These are phyloP conservation scores for Microbotryum saponariae DNA, from an alignment of 1,284 basidiomycete species.

Conservation along the genomic window DNA sequence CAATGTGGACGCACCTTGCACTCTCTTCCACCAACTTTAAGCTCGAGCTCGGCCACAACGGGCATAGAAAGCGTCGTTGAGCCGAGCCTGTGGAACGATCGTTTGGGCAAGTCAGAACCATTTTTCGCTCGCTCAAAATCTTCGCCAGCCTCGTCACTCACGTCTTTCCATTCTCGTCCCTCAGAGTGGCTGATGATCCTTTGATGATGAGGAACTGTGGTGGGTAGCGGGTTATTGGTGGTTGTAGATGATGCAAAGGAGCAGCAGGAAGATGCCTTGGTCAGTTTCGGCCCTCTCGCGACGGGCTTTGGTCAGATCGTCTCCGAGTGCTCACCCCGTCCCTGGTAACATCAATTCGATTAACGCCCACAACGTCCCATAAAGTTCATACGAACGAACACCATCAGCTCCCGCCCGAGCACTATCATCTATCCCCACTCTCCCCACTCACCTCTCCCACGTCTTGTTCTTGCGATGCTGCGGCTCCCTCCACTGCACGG, in stretches of 20 bases:
- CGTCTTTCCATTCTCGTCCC: constrained; percentile 58
- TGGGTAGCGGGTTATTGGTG: constrained; percentile 37
- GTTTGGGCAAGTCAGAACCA: background rate
- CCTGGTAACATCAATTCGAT: constrained; percentile 30
- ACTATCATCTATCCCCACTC: too few species aligned
- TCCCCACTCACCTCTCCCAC: constrained; percentile 58
- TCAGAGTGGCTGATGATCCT: constrained; percentile 47
- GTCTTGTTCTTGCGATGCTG: constrained; percentile 75
- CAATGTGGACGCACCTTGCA: background rate
- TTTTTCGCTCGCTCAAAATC: too few species aligned
- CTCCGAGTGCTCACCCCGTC: constrained; percentile 35
- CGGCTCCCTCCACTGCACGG: constrained; percentile 50
- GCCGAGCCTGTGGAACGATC: constrained; percentile 1
- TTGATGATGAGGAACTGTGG: constrained; percentile 44
- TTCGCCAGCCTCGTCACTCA: constrained; percentile 37
- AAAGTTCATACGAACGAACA: too few species aligned
- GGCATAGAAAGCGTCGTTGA: background rate
- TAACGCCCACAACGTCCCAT: too few species aligned
- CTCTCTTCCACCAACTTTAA: constrained; percentile 38
- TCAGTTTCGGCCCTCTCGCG: too few species aligned
- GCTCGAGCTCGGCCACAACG: constrained; percentile 50
- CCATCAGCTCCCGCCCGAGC: too few species aligned
- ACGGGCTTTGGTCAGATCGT: too few species aligned
- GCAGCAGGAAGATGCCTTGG: too few species aligned
- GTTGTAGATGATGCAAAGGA: too few species aligned